Evolutionary conservation across 139 green algal genomes (phyloP).

Genomic region (Tetraselmis striata): DNA sequence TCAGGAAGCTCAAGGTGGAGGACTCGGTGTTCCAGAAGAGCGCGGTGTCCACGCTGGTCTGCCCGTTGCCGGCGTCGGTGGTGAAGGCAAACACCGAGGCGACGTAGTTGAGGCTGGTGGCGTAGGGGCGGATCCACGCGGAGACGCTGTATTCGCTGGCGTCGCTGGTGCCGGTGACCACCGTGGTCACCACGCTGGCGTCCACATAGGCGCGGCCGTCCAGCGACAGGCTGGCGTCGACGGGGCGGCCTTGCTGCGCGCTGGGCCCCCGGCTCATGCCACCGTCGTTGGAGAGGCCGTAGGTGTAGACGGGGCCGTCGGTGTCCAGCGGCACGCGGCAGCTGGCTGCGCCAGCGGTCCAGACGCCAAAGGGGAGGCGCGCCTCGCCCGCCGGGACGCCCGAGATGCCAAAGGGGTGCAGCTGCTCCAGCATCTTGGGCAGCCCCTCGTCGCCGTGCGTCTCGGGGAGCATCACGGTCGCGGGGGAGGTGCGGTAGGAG

Average conservation of each 20-base stretch:
- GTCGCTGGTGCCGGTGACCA: background rate
- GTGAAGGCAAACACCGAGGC: slow-evolving; percentile 5
- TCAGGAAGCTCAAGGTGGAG: background rate
- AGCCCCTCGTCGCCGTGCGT: background rate
- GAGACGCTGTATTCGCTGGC: background rate
- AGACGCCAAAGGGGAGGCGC: background rate
- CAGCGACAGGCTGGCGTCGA: background rate
- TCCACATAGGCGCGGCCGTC: background rate
- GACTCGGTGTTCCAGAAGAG: slow-evolving; percentile 4
- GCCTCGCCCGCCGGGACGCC: background rate
- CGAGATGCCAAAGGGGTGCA: background rate
- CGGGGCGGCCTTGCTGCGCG: background rate
- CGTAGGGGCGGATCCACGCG: background rate
- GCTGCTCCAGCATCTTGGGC: background rate
- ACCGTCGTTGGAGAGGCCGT: slow-evolving; percentile 6
- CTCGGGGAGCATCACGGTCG: background rate
- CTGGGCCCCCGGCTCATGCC: background rate
- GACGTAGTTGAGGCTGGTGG: background rate
- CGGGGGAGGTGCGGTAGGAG: background rate
- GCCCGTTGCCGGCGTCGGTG: background rate
- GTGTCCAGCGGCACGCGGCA: background rate
- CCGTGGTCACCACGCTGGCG: background rate
- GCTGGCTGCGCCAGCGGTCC: background rate
- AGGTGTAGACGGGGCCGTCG: background rate
- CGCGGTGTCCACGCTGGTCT: background rate